Conservation (phyloP, 2,329 filamentous ascomycete species). For the Leptographium procerum region DNA sequence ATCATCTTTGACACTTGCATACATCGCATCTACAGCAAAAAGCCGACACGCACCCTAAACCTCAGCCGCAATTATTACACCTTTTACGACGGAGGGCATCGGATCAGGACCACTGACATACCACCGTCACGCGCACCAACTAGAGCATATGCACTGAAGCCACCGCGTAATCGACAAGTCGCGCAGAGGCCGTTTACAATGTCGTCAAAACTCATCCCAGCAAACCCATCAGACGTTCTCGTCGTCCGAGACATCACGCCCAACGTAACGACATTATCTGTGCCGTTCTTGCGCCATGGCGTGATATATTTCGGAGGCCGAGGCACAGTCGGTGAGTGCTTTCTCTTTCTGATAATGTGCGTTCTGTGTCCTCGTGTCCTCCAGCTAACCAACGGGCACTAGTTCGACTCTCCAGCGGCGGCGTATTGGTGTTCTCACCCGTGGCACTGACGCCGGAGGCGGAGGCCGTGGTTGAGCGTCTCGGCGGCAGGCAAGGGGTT, state of each 20-base stretch:
- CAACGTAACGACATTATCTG: constrained; percentile 64
- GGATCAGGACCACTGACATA: background rate
- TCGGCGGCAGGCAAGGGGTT: constrained; percentile 50
- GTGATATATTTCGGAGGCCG: constrained; percentile 73
- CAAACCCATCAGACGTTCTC: constrained; percentile 72
- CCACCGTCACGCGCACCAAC: background rate
- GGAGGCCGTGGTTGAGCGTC: constrained; percentile 47
- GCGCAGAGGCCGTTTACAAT: constrained; percentile 23
- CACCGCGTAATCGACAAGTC: too few relatives aligned
- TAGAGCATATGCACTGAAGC: background rate
- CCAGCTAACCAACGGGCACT: constrained; percentile 1
- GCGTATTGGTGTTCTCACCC: constrained; percentile 83
- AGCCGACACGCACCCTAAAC: background rate
- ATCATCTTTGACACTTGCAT: background rate
- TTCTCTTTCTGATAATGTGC: background rate
- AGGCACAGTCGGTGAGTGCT: constrained; percentile 63
- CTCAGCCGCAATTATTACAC: background rate
- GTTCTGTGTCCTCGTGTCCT: background rate
- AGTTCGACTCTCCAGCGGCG: constrained; percentile 61
- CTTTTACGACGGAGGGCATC: background rate
- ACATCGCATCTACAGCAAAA: background rate
- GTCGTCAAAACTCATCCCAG: constrained; percentile 53
- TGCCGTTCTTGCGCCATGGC: constrained; percentile 77
- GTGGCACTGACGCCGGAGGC: constrained; percentile 67
- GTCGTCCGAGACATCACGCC: constrained; percentile 79